Evolutionary conservation across 306 rosid species (phyloP).

Genomic region (Mimosa pudica): DNA sequence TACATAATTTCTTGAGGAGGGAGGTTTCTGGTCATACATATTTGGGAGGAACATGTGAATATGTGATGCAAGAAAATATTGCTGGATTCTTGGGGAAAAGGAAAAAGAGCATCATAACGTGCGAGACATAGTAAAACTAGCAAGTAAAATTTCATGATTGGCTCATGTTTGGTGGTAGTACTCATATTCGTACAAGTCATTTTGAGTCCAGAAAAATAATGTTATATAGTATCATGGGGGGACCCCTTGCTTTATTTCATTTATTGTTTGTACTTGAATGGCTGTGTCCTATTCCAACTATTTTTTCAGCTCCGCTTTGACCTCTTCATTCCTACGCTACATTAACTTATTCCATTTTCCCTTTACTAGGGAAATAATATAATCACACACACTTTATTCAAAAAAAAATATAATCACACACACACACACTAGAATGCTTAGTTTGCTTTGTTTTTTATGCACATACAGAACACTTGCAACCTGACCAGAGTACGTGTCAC

Average conservation of each 20-base stretch:
- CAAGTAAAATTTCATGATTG: not conserved
- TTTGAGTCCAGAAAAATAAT: constrained; percentile 1
- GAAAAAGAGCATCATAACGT: not conserved
- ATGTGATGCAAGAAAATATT: constrained; percentile 1
- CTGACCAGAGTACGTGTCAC: no score
- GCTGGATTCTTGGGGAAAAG: constrained; percentile 18
- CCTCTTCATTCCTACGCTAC: not conserved
- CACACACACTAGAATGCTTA: not conserved
- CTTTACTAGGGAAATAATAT: not conserved
- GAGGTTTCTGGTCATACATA: not conserved
- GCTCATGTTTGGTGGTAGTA: not conserved
- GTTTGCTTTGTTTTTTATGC: no score
- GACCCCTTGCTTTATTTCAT: not conserved
- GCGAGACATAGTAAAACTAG: not conserved
- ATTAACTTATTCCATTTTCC: not conserved
- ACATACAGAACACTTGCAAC: no score
- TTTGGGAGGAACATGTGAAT: not conserved
- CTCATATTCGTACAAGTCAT: not conserved
- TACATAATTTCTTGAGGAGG: not conserved
- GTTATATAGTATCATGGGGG: not conserved
- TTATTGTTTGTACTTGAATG: not conserved
- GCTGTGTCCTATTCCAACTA: not conserved
- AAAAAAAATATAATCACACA: no score
- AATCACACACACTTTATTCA: no score
- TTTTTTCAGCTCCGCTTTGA: not conserved